phyloP scores from a whole-genome alignment of 169 alveolate genomes.

The Eimeria falciformis region DNA sequence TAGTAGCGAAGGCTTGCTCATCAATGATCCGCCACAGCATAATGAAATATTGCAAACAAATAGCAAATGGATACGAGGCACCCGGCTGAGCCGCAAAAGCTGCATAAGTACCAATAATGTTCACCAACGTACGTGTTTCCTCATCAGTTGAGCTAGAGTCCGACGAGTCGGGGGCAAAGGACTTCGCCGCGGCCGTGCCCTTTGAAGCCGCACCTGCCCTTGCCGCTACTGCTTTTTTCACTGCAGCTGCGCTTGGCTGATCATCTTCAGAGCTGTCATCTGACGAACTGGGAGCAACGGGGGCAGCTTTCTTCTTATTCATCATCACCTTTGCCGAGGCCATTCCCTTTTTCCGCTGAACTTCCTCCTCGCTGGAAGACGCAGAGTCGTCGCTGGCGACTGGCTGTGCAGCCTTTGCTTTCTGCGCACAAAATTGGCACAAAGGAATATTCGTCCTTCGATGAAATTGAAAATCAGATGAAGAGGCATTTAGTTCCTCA shows the following conservation, averaged over 20 bases:
- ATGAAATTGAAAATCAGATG: too few relatives aligned
- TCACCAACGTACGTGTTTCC: slow-evolving; percentile 22
- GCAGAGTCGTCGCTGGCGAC: slow-evolving; percentile 65
- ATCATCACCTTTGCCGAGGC: not conserved
- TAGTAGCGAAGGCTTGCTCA: too few relatives aligned
- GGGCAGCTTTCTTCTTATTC: slow-evolving; percentile 21
- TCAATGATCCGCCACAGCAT: too few relatives aligned
- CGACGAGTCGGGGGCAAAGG: slow-evolving; percentile 35
- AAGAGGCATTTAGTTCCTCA: too few relatives aligned
- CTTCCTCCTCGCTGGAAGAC: slow-evolving; percentile 65
- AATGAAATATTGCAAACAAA: too few relatives aligned
- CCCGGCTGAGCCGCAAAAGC: too few relatives aligned
- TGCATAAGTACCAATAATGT: not conserved
- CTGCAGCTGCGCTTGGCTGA: slow-evolving; percentile 58
- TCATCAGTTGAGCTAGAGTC: slow-evolving; percentile 56
- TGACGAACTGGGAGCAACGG: slow-evolving; percentile 39
- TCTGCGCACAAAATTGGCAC: slow-evolving; percentile 19
- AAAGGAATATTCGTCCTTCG: not conserved
- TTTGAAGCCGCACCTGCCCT: not conserved
- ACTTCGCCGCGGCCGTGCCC: slow-evolving; percentile 26
- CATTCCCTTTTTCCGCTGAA: slow-evolving; percentile 48
- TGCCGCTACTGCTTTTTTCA: slow-evolving; percentile 62
- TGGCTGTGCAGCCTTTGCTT: slow-evolving; percentile 58
- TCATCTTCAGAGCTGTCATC: slow-evolving; percentile 66
- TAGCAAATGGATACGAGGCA: too few relatives aligned